A percentile compares a stretch with the other conserved stretches of the same genome.
phyloP scores from a whole-genome alignment of 768 basidiomycete genomes.

The Cystobasidium ongulense region DNA sequence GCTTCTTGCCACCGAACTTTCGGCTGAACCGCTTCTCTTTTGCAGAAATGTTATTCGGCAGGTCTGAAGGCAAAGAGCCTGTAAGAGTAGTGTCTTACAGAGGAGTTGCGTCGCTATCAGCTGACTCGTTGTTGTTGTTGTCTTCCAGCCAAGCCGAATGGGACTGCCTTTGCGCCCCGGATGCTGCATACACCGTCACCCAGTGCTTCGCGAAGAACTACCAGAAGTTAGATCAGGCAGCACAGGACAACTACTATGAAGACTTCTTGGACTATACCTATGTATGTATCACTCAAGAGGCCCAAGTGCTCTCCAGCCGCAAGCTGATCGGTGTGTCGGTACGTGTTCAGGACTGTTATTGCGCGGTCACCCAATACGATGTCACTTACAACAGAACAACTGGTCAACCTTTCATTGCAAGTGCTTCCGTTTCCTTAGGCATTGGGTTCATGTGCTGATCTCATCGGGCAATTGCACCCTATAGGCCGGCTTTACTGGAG shows the following conservation, averaged over 20 bases:
- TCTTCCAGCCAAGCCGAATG: not conserved
- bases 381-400: conserved; percentile 3
- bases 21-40: not conserved
- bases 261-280: conserved; percentile 13
- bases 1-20: not conserved
- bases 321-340: not conserved
- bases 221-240: not conserved
- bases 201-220: conserved; percentile 16
- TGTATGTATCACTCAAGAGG: not conserved
- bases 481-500: conserved; percentile 5
- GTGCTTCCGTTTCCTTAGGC: not conserved
- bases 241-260: conserved; percentile 3
- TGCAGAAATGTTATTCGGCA: not conserved
- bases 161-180: conserved; percentile 3
- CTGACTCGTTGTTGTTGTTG: too few species aligned
- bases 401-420: not conserved
- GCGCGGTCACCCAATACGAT: conserved; percentile 8
- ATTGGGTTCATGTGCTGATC: not conserved
- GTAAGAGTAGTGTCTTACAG: not conserved
- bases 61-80: conserved; percentile 1
- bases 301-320: too few species aligned
- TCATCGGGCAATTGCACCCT: too few species aligned
- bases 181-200: conserved; percentile 12
- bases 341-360: not conserved
- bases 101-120: too few species aligned